Evolutionary conservation across 129 eudicot genomes (phyloP), one percentile per base, ranked within the genome.

Genomic region (Lonicera japonica): DNA sequence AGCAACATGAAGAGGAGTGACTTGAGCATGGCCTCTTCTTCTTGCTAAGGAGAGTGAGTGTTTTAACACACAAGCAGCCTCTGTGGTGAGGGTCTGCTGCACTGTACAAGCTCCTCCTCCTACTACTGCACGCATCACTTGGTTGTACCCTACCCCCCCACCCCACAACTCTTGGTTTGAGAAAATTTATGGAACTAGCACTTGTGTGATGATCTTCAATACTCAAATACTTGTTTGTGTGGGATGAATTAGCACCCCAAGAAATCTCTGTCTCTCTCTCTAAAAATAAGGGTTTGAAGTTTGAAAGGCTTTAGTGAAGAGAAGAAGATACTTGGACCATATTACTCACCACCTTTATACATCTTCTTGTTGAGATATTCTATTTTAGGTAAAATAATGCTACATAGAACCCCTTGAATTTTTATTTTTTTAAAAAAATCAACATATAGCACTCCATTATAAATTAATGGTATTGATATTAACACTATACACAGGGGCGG

Each of bases 51-150:
- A 75, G 17, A 92, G 95, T 69, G 98, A 89, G 58, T 82, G 96
- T 83, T 92, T 92, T 83, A 92, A 80, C 4, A 92, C 89, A 25
- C 92, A 80, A 75, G 98, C 95, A 75, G 98, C 95, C 90, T 92
- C 98, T 56, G 82, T 43, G 47, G 98, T 84, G 83, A 92, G 98
- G 71, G 98, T 89, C 86, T 92, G 98, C 61, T 87, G 98, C 48
- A 89, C 81, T 54, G 95, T 83, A 73, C 87, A 77, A 65, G 77
- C 88, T 56, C 88, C 90, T 80, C n/a, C n/a, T n/a, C n/a, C n/a
- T n/a, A n/a, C n/a, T n/a, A n/a, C n/a, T n/a, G 98, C 80, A 63
- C 96, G 95, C 98, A 92, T 92, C 73, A 85, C 89, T 88, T 82
- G 70, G 65, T 39, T 21, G 67, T 54, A 58, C 83, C 86, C 86